Evolutionary conservation across 768 basidiomycete species (phyloP).

Genomic region (Cyclocybe cylindracea): DNA sequence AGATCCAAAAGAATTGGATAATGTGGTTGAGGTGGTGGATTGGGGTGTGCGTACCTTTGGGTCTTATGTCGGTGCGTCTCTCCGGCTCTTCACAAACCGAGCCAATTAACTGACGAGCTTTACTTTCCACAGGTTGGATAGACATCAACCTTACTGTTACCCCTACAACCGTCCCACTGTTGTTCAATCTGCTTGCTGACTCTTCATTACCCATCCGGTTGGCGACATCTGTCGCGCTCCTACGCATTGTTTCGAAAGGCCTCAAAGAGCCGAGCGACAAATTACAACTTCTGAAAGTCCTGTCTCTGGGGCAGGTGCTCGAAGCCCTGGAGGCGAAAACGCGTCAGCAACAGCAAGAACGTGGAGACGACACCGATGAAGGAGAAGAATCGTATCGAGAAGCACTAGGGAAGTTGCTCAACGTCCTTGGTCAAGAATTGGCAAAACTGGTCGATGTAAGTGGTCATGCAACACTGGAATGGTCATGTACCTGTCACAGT

Average conservation of each 20-base stretch:
- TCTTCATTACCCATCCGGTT: constrained; percentile 77
- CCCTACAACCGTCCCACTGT: constrained; percentile 79
- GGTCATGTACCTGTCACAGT: constrained; percentile 9
- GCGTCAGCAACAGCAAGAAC: constrained; percentile 60
- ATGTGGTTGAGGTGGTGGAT: constrained; percentile 79
- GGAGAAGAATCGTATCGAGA: constrained; percentile 90
- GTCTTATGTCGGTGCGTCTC: constrained; percentile 86
- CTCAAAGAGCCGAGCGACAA: constrained; percentile 91
- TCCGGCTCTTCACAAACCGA: neutral
- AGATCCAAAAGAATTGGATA: constrained; percentile 54
- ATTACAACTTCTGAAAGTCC: constrained; percentile 84
- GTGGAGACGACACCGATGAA: constrained; percentile 77
- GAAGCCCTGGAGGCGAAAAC: constrained; percentile 80
- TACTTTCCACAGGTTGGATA: constrained; percentile 78
- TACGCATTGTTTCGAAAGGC: constrained; percentile 88
- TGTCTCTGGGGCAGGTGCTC: constrained; percentile 82
- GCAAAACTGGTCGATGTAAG: constrained; percentile 81
- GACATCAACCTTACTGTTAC: constrained; percentile 97
- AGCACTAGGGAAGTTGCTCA: constrained; percentile 81
- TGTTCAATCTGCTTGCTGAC: constrained; percentile 83
- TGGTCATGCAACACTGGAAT: constrained; percentile 22
- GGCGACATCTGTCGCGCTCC: constrained; percentile 77
- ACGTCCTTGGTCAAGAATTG: constrained; percentile 80
- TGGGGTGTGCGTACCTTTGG: constrained; percentile 92
- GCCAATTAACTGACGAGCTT: neutral